Percentiles rank a stretch among this genome's conserved stretches.
Evolutionary conservation across 2,329 filamentous ascomycete species (phyloP).

Genomic region (Calonectria montana): DNA sequence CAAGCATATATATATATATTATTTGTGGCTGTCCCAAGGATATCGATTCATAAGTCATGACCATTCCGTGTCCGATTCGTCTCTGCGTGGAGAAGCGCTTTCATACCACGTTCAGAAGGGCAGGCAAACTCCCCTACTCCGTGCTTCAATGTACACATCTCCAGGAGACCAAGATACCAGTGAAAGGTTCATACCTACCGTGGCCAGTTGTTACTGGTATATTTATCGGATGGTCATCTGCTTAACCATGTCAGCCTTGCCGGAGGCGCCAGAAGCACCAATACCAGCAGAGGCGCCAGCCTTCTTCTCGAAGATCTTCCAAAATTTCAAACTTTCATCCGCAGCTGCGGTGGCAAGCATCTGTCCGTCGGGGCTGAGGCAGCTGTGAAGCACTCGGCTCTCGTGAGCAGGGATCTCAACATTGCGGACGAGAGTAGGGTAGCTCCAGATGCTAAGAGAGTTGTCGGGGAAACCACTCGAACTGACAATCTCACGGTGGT

Average conservation of each 20-base stretch:
- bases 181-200: constrained; percentile 61
- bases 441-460: constrained; percentile 98
- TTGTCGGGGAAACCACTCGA: constrained; percentile 99
- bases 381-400: constrained; percentile 95
- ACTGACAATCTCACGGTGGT: constrained; percentile 98
- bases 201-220: constrained; percentile 43
- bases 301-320: constrained; percentile 99
- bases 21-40: constrained; percentile 7
- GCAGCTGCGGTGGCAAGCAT: constrained; percentile 97
- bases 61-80: constrained; percentile 46
- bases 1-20: constrained; percentile 22
- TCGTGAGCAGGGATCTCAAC: constrained; percentile 98
- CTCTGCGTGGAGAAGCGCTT: constrained; percentile 59
- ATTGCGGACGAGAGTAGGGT: constrained; percentile 95
- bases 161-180: constrained; percentile 54
- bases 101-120: constrained; percentile 61
- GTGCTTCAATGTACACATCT: constrained; percentile 62
- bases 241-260: constrained; percentile 89
- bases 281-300: constrained; percentile 76
- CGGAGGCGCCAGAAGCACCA: constrained; percentile 74
- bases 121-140: constrained; percentile 61
- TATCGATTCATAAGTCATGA: constrained; percentile 41
- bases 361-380: constrained; percentile 95
- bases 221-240: constrained; percentile 91
- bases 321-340: constrained; percentile 98